Base-by-base conservation (phyloP, 176 grass and related monocot species). In the Lolium multiflorum region DNA sequence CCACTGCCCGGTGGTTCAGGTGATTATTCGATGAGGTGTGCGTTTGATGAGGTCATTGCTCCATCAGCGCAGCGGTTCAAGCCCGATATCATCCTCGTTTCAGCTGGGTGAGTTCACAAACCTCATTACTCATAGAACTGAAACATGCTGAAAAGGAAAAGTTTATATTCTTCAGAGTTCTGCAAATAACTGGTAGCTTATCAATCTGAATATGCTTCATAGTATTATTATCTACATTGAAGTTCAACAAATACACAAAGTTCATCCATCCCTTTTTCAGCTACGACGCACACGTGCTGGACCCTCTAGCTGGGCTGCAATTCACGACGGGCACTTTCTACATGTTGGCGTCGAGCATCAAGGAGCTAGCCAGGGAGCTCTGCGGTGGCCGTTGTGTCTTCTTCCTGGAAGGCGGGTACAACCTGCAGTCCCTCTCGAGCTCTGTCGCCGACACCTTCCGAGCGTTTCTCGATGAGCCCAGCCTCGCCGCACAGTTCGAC, bases 331-430 rank as follows among this genome's bases (percentile, higher is more conserved):
- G 84, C 52, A 98, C 96, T 47, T 98, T 94, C 86, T 98, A 98
- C 91, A 94, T 91, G 90, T 82, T 98, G 11, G 88, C 96, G 31
- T 83, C 90, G 38, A 89, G 81, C 35, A 95, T 98, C 82, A 92
- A 89, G 76, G 79, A 92, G 54, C 78, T 98, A 47, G 86, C 93
- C 17, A 92, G 89, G 76, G 96, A 94, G 81, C 77, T 98, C 2
- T 98, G 96, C 5, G 55, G 83, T 3, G 96, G 96, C n/a, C 89
- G 93, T 51, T 98, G 96, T 21, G 71, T 98, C 63, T 98, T 98
- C 86, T 98, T 98, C 86, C 81, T 98, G 81, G 96, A 98, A 88
- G 93, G 96, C 18, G 93, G 93, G 12, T 98, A 98, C 89, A 98
- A 98, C 88, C 88, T 96, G 68, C 74, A 88, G 55, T 94, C 93